Base-by-base conservation (phyloP, 306 rosid species). In the Senna siamea region DNA sequence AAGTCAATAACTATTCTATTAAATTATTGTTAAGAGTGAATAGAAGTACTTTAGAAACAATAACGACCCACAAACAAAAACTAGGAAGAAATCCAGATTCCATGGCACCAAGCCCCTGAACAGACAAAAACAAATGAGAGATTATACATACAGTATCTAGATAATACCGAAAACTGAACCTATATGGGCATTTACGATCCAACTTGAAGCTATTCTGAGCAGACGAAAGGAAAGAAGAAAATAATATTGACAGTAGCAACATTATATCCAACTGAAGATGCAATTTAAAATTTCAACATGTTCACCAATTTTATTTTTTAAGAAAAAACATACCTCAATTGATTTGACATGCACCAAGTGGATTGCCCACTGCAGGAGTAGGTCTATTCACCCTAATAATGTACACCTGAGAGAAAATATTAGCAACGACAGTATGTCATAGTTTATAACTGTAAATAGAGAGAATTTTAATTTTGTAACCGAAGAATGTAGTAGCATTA, bases 331-430 rank as follows among this genome's bases (percentile, higher is more conserved):
- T 77, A 82, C 90, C 88, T 73, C 59, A 6, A 73, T 61, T 74
- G 66, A 60, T 32, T 68, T 48, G 22, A 70, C 66, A 48, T 40
- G 26, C 78, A 15, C 30, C 40, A 37, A 46, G 69, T 47, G 65
- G 12, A 52, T 59, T 38, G 61, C 55, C 78, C 58, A 80, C 70
- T 58, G 69, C 28, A 68, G 83, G 57, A 70, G 66, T 37, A 68
- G 85, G 57, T 70, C 76, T 35, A 26, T 84, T 86, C 79, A 74
- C 89, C 77, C 93, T 83, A 43, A 85, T 14, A 60, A 91, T 86
- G 86, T 83, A 79, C 43, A 87, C 91, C 92, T 89, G 80, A 69
- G 80, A 69, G 37, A 72, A 64, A 77, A 79, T 5, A 73, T 40
- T 37, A 66, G 74, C 41, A 77, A 56, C 67, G n/a, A 3, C 67